Percentiles rank a stretch among this genome's conserved stretches.
Evolutionary conservation across 2,329 filamentous ascomycete genomes (phyloP).

Genomic region (Pseudonectria foliicola): DNA sequence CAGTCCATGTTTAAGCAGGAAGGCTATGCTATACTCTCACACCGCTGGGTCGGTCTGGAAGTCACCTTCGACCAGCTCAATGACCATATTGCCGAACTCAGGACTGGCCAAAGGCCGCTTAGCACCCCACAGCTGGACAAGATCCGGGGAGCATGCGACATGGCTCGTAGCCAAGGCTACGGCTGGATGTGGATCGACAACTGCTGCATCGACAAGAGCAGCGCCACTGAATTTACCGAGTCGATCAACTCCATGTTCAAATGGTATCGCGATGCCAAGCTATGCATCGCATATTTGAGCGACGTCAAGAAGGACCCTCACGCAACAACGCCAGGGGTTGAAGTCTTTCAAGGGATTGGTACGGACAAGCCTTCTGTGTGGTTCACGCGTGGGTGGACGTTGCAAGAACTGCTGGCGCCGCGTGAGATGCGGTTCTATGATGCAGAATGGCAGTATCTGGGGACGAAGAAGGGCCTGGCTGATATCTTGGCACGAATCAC

Average conservation of each 20-base stretch:
- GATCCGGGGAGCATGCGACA: too few relatives aligned
- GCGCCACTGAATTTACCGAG: constrained; percentile 6
- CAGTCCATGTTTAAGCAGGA: too few relatives aligned
- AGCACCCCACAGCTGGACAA: too few relatives aligned
- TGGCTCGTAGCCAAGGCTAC: constrained; percentile 6
- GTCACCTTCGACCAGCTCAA: too few relatives aligned
- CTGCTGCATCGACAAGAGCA: constrained; percentile 13
- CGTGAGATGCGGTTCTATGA: constrained; percentile 3
- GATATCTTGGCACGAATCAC: constrained; percentile 3
- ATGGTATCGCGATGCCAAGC: constrained; percentile 10
- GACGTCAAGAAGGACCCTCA: too few relatives aligned
- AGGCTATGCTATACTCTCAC: constrained; percentile 2
- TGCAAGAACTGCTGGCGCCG: constrained; percentile 6
- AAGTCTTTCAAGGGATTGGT: too few relatives aligned
- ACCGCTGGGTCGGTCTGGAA: neutral
- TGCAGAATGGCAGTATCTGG: constrained; percentile 3
- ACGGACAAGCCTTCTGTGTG: too few relatives aligned
- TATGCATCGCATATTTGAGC: constrained; percentile 12
- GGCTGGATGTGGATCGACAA: constrained; percentile 15
- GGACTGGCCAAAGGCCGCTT: neutral
- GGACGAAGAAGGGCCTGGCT: constrained; percentile 4
- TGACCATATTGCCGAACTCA: too few relatives aligned
- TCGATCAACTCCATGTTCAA: constrained; percentile 13
- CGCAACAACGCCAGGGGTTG: too few relatives aligned
- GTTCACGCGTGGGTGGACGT: constrained; percentile 11